Percentiles rank a stretch among this genome's conserved stretches.
These are phyloP conservation scores for Prinsepia uniflora DNA, from an alignment of 306 rosid genomes.

Conservation along the genomic window DNA sequence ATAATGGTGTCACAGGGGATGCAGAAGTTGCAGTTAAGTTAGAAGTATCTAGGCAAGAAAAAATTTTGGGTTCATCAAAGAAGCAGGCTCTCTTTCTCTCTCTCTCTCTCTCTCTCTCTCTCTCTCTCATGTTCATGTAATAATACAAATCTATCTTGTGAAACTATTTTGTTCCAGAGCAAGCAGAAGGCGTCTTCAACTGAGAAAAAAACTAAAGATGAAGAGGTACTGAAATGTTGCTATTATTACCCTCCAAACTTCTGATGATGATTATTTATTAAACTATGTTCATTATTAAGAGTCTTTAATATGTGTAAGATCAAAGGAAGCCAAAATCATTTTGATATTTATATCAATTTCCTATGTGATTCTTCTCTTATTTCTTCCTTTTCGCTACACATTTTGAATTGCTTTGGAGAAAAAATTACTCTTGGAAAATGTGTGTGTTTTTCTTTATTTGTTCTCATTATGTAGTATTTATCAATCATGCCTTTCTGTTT, in stretches of 20 bases:
- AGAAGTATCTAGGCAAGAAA: conserved; percentile 49
- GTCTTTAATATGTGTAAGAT: not conserved
- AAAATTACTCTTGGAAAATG: not conserved
- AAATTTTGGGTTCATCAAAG: conserved; percentile 45
- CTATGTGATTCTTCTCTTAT: not conserved
- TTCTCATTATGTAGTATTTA: not conserved
- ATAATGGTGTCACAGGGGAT: conserved; percentile 28
- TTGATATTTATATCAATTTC: not conserved
- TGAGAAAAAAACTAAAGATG: conserved; percentile 43
- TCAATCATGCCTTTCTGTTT: not conserved
- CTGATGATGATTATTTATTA: not conserved
- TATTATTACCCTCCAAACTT: conserved; percentile 9
- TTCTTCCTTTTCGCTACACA: not conserved
- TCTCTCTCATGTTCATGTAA: not conserved
- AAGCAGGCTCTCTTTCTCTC: conserved; percentile 50
- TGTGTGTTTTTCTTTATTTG: not conserved
- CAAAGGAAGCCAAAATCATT: not conserved
- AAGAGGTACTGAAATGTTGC: conserved; percentile 46
- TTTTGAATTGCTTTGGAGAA: not conserved
- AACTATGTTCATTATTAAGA: not conserved
- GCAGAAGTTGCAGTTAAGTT: conserved; percentile 43
- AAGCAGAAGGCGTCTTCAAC: conserved; percentile 49
- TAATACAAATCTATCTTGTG: conserved; percentile 7
- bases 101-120: conserved; percentile 5
- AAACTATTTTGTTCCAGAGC: conserved; percentile 39